A percentile compares a stretch with the other conserved stretches of the same genome.
Evolutionary conservation across 1,284 basidiomycete genomes (phyloP).

Genomic region (Trichosporon asahii): DNA sequence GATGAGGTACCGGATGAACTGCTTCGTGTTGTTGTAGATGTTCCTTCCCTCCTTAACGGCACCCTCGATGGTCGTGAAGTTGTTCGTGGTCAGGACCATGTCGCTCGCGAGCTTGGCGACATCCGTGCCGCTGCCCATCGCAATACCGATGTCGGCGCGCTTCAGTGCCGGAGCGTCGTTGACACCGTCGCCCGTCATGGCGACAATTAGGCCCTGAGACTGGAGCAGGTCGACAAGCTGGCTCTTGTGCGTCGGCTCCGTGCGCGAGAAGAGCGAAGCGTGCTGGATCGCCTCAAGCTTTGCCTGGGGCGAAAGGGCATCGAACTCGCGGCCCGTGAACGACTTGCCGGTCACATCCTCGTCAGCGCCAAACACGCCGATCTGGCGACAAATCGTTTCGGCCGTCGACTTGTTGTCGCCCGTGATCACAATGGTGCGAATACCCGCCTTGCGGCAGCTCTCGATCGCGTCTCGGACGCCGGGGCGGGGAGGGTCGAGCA

Average conservation of each 20-base stretch:
- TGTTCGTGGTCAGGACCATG: conserved; percentile 73
- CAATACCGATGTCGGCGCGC: conserved; percentile 95
- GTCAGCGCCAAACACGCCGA: conserved; percentile 81
- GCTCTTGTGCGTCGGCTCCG: conserved; percentile 92
- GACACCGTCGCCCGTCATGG: conserved; percentile 95
- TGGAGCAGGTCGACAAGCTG: conserved; percentile 95
- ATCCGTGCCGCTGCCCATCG: conserved; percentile 99
- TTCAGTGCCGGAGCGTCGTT: conserved; percentile 97
- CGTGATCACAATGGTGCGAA: conserved; percentile 94
- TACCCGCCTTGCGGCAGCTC: conserved; percentile 88
- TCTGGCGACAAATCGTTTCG: conserved; percentile 92
- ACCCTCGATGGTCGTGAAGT: conserved; percentile 80
- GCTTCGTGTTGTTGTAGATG: conserved; percentile 99
- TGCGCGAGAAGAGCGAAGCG: conserved; percentile 86
- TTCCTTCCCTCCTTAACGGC: conserved; percentile 95
- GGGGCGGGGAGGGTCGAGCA: conserved; percentile 96
- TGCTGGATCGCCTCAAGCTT: conserved; percentile 79
- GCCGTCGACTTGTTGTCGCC: conserved; percentile 98
- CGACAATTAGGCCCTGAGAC: conserved; percentile 86
- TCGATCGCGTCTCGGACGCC: conserved; percentile 84
- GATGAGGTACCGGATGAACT: conserved; percentile 66
- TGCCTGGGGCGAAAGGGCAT: conserved; percentile 71
- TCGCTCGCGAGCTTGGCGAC: conserved; percentile 98
- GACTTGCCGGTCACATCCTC: conserved; percentile 87
- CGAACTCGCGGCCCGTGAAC: conserved; percentile 89